phyloP scores from a whole-genome alignment of 2,329 filamentous ascomycete genomes.

The Colletotrichum karsti region DNA sequence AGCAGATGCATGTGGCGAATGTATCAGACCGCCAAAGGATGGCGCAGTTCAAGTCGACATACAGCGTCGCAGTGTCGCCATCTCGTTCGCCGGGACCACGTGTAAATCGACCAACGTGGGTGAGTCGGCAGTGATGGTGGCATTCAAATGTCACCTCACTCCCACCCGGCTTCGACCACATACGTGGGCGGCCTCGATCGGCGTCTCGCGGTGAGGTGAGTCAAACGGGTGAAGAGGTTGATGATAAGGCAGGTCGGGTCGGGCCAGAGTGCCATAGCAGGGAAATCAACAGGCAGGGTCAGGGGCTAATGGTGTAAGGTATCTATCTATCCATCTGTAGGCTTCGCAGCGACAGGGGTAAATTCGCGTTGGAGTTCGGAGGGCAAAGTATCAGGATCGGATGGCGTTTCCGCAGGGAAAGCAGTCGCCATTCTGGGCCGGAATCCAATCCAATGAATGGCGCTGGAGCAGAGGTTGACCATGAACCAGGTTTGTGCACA shows the following conservation, averaged over 20 bases:
- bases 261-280: not conserved
- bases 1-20: not conserved
- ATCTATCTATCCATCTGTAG: too few species aligned
- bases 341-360: too few species aligned
- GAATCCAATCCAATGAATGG: not conserved
- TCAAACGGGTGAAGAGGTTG: not conserved
- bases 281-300: too few species aligned
- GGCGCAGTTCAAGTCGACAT: not conserved
- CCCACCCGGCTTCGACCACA: not conserved
- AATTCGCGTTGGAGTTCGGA: not conserved
- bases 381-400: not conserved
- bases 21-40: not conserved
- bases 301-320: too few species aligned
- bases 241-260: not conserved
- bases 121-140: not conserved
- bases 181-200: constrained; percentile 4
- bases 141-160: not conserved
- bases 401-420: constrained; percentile 1
- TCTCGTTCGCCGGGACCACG: not conserved
- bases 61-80: not conserved
- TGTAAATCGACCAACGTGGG: not conserved
- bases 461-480: not conserved
- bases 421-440: not conserved
- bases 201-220: not conserved
- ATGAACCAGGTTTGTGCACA: not conserved